phyloP scores from a whole-genome alignment of 371 early-diverging fungal species.

The Fennellomyces sp. region DNA sequence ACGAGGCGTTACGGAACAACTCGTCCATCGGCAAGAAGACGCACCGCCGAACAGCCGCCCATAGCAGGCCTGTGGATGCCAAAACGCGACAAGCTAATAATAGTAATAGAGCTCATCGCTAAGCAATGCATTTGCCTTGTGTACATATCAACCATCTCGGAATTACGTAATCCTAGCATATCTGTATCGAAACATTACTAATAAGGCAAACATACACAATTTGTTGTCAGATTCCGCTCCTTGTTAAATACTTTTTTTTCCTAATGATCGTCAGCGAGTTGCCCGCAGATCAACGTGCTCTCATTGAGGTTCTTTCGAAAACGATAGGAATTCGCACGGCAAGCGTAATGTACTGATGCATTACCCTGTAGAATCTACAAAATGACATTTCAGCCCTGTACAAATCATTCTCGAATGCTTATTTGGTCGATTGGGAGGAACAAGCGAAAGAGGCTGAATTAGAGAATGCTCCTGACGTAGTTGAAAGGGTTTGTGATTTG shows the following conservation, averaged over 20 bases:
- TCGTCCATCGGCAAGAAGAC: neutral
- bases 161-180: too few relatives aligned
- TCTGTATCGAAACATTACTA: too few relatives aligned
- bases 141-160: too few relatives aligned
- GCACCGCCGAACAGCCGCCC: neutral
- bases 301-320: constrained; percentile 2
- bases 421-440: neutral
- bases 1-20: constrained; percentile 30
- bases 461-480: neutral
- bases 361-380: neutral
- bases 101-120: too few relatives aligned
- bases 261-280: constrained; percentile 11
- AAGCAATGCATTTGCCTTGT: too few relatives aligned
- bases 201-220: too few relatives aligned
- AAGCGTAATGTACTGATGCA: too few relatives aligned
- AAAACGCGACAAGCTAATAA: too few relatives aligned
- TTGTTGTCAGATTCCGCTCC: too few relatives aligned
- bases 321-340: too few relatives aligned
- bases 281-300: constrained; percentile 2
- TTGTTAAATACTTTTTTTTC: too few relatives aligned
- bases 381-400: constrained; percentile 2
- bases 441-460: constrained; percentile 3
- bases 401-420: neutral
- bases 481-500: too few relatives aligned
- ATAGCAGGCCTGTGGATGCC: neutral